Conservation (phyloP, 495 filamentous ascomycete genomes). For the Beverwykella pulmonaria region DNA sequence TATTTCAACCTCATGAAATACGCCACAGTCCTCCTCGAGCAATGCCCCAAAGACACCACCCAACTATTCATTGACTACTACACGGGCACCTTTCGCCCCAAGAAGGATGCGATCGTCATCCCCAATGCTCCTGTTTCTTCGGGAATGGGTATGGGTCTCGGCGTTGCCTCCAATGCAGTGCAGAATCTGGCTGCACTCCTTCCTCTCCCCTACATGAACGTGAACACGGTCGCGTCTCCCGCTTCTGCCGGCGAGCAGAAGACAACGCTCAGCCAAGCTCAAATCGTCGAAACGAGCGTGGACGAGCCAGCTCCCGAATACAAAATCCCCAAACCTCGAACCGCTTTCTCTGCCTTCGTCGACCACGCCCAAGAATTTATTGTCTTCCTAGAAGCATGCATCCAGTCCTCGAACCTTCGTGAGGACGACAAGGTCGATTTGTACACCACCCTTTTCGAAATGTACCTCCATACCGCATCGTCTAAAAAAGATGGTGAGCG, state of each 20-base stretch:
- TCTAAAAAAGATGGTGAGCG: slow-evolving; percentile 70
- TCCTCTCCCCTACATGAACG: slow-evolving; percentile 83
- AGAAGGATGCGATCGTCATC: slow-evolving; percentile 61
- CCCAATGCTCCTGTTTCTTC: slow-evolving; percentile 57
- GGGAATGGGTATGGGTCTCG: slow-evolving; percentile 46
- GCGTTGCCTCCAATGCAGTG: slow-evolving; percentile 65
- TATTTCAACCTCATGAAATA: slow-evolving; percentile 95
- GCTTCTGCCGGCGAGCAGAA: slow-evolving; percentile 37
- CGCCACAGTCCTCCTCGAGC: slow-evolving; percentile 80
- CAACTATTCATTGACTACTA: slow-evolving; percentile 92
- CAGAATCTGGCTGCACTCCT: slow-evolving; percentile 80
- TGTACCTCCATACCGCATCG: slow-evolving; percentile 89
- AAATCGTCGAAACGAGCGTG: slow-evolving; percentile 47
- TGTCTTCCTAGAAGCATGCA: slow-evolving; percentile 82
- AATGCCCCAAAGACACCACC: slow-evolving; percentile 79
- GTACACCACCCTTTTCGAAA: slow-evolving; percentile 94
- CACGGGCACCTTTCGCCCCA: slow-evolving; percentile 77
- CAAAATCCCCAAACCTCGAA: slow-evolving; percentile 76
- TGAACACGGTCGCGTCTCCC: slow-evolving; percentile 47
- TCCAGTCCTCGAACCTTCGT: slow-evolving; percentile 65
- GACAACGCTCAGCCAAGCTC: slow-evolving; percentile 44
- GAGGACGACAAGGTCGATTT: slow-evolving; percentile 79
- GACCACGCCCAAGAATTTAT: slow-evolving; percentile 91
- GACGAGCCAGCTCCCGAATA: slow-evolving; percentile 53
- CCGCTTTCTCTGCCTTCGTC: slow-evolving; percentile 94